Percentiles rank a stretch among this genome's conserved stretches.
Evolutionary conservation across 768 basidiomycete species (phyloP).

Genomic region (Russula dissimulans): DNA sequence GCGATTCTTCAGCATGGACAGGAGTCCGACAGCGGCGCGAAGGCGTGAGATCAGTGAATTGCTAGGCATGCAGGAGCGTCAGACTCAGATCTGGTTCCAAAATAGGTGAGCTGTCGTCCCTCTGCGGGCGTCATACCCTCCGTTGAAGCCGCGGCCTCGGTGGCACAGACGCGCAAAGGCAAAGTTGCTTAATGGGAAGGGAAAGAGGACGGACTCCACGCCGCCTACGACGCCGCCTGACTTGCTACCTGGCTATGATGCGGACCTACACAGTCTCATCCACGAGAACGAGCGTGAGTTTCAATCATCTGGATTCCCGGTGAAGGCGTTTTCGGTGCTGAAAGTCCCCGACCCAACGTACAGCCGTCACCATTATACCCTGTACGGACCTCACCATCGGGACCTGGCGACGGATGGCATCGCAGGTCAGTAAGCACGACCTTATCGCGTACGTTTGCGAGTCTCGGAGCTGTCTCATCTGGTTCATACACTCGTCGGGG

Average conservation of each 20-base stretch:
- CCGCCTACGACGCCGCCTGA: conserved; percentile 45
- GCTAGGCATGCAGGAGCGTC: conserved; percentile 77
- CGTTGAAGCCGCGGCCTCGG: not conserved
- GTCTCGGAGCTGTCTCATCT: conserved; percentile 52
- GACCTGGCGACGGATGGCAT: conserved; percentile 66
- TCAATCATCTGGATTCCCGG: not conserved
- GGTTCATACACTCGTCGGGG: conserved; percentile 70
- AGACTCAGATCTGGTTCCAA: conserved; percentile 88
- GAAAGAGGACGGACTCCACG: conserved; percentile 32
- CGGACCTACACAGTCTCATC: conserved; percentile 53
- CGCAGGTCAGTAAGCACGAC: conserved; percentile 46
- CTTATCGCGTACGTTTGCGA: conserved; percentile 72
- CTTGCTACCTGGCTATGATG: conserved; percentile 43
- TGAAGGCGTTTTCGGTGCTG: not conserved
- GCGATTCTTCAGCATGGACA: conserved; percentile 54
- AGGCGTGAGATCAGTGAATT: conserved; percentile 65
- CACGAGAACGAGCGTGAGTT: conserved; percentile 70
- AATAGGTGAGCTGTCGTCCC: conserved; percentile 45
- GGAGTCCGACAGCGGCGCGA: conserved; percentile 61
- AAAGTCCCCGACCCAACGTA: not conserved
- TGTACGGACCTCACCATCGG: conserved; percentile 70
- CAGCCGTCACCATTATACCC: conserved; percentile 69
- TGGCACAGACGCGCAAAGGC: conserved; percentile 66
- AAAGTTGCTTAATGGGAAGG: conserved; percentile 57
- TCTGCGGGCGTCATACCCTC: not conserved